A percentile compares a stretch with the other conserved stretches of the same genome.
Evolutionary conservation across 1,284 basidiomycete genomes (phyloP).

Genomic region (Tilletia indica): DNA sequence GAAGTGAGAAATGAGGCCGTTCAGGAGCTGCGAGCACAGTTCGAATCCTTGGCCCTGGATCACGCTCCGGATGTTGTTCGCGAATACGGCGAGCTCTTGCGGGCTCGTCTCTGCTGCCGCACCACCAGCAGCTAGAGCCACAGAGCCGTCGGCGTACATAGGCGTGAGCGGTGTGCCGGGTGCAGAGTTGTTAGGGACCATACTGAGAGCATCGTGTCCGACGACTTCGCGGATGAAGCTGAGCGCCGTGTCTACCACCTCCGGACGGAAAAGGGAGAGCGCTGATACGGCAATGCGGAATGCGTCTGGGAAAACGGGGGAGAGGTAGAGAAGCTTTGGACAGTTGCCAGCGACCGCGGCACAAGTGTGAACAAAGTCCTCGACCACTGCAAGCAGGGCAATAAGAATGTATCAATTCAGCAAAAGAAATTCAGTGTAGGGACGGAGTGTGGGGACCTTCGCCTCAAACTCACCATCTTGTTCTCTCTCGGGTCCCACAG

Average conservation of each 20-base stretch:
- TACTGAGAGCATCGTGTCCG: slow-evolving; percentile 61
- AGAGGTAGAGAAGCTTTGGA: slow-evolving; percentile 70
- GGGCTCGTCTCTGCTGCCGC: slow-evolving; percentile 59
- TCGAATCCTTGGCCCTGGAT: slow-evolving; percentile 73
- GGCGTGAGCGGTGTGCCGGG: slow-evolving; percentile 27
- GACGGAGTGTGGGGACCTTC: slow-evolving; percentile 65
- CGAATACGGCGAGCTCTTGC: slow-evolving; percentile 68
- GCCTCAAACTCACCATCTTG: slow-evolving; percentile 28
- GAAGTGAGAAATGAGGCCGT: slow-evolving; percentile 75
- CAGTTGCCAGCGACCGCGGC: slow-evolving; percentile 68
- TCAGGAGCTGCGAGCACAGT: slow-evolving; percentile 70
- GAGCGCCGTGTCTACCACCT: slow-evolving; percentile 75
- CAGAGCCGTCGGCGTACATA: background rate
- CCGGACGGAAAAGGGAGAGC: slow-evolving; percentile 58
- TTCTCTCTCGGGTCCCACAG: slow-evolving; percentile 33
- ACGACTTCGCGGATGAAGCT: slow-evolving; percentile 75
- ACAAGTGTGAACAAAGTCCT: slow-evolving; percentile 87
- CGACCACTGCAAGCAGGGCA: slow-evolving; percentile 68
- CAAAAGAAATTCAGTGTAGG: slow-evolving; percentile 73
- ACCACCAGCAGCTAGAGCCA: background rate
- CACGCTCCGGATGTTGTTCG: slow-evolving; percentile 67
- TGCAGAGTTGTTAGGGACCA: slow-evolving; percentile 28
- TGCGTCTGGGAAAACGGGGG: slow-evolving; percentile 57
- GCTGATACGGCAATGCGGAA: slow-evolving; percentile 40
- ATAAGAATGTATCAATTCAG: slow-evolving; percentile 64